Percentiles rank a stretch among this genome's conserved stretches.
phyloP scores from a whole-genome alignment of 257 asterid genomes.

The Nicotiana benthamiana region DNA sequence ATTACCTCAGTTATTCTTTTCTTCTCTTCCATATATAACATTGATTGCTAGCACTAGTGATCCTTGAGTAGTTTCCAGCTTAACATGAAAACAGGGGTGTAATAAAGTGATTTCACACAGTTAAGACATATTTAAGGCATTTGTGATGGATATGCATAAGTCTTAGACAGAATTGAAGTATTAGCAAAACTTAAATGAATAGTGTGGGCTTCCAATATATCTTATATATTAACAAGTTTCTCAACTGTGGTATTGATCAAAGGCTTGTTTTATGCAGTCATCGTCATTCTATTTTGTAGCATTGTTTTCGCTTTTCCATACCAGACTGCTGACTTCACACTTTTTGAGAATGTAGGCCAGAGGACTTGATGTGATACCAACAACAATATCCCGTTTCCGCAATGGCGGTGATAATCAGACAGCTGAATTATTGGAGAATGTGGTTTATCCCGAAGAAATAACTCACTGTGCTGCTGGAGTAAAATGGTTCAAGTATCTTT shows the following conservation, averaged over 20 bases:
- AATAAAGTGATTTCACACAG: background rate
- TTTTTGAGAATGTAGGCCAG: conserved; percentile 53
- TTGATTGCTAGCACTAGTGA: background rate
- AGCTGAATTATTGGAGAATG: conserved; percentile 71
- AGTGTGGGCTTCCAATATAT: background rate
- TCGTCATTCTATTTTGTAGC: background rate
- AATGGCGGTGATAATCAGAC: conserved; percentile 82
- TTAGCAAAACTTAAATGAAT: background rate
- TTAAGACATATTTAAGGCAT: background rate
- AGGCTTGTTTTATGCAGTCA: background rate
- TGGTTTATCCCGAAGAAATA: conserved; percentile 86
- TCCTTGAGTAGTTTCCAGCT: background rate
- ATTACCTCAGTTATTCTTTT: background rate
- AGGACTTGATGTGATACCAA: conserved; percentile 92
- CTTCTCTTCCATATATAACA: background rate
- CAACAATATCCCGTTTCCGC: conserved; percentile 82
- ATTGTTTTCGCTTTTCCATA: background rate
- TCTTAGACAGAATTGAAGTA: background rate
- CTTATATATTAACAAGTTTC: background rate
- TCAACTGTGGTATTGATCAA: background rate
- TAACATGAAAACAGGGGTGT: background rate
- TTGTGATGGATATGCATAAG: background rate
- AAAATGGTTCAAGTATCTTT: conserved; percentile 80
- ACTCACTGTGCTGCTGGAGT: conserved; percentile 93
- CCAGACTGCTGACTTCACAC: background rate